Base-by-base conservation (phyloP, 768 basidiomycete species). In the Boletellus sp. region DNA sequence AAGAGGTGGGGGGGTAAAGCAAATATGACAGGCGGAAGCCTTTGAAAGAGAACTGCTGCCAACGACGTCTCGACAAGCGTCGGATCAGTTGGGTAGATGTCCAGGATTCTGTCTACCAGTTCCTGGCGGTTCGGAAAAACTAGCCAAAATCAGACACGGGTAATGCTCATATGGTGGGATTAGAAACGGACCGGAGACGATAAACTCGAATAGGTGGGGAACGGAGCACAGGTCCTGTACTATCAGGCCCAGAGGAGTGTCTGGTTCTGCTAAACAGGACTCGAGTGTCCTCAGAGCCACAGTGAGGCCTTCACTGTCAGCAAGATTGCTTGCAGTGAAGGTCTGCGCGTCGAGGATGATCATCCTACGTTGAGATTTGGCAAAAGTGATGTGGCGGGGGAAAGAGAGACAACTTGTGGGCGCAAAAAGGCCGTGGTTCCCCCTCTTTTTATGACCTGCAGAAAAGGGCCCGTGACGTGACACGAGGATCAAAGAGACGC, bases 81-180 rank as follows among this genome's bases (percentile, higher is more conserved):
- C 10, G 61, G 51, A 35, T 56, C 57, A 0, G 42, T 48, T 2
- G 73, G 74, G 46, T 71, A 74, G 19, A 52, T 45, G 17, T 63
- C 55, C n/a, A 74, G 16, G 23, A 76, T 66, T 60, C 59, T 67
- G 24, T 26, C 19, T 28, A 57, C 48, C 22, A 71, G 15, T n/a
- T 24, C 11, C 28, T 31, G 40, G n/a, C 35, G 42, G n/a, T 26
- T 45, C 23, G 59, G 48, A 41, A 49, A 50, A 28, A 48, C 66
- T 66, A 40, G 20, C 17, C 6, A 8, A 24, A 1, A 41, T 56
- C 42, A 52, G 50, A 34, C 15, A 12, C 43, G 3, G 28, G 33
- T 11, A 42, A 17, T 10, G 22, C 3, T 17, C 6, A 31, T 0
- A 5, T 20, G 6, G n/a, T 0, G 12, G 10, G 39, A 13, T 16